A percentile compares a stretch with the other conserved stretches of the same genome.
Evolutionary conservation across 495 filamentous ascomycete genomes (phyloP).

Genomic region (Penicillium chermesinum): DNA sequence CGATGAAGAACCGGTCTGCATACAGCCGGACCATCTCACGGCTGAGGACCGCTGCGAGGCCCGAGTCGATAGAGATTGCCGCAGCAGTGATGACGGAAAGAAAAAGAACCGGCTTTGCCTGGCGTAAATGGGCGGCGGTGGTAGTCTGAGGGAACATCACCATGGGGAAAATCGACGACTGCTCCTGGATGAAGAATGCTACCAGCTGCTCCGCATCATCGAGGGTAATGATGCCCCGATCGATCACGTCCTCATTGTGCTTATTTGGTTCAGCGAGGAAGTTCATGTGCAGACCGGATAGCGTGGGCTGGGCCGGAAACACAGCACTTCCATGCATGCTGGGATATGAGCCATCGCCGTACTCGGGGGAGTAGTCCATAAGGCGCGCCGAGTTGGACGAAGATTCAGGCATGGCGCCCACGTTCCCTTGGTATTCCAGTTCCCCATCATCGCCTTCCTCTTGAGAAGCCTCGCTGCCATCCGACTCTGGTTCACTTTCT

Average conservation of each 20-base stretch:
- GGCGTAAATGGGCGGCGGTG: constrained; percentile 38
- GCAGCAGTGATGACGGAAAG: constrained; percentile 47
- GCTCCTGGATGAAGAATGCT: constrained; percentile 38
- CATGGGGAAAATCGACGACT: constrained; percentile 39
- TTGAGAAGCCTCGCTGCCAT: constrained; percentile 22
- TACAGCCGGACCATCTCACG: constrained; percentile 44
- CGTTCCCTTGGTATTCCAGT: constrained; percentile 12
- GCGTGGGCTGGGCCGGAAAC: constrained; percentile 12
- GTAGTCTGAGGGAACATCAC: constrained; percentile 34
- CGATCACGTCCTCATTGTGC: constrained; percentile 35
- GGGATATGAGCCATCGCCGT: constrained; percentile 16
- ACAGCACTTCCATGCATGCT: constrained; percentile 13
- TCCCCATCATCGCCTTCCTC: constrained; percentile 21
- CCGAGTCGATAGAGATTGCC: constrained; percentile 35
- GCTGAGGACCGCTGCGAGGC: constrained; percentile 41
- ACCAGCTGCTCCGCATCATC: constrained; percentile 41
- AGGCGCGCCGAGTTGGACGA: constrained; percentile 18
- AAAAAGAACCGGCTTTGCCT: constrained; percentile 45
- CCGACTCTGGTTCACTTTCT: constrained; percentile 31
- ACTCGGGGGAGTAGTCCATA: constrained; percentile 28
- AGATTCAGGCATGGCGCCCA: constrained; percentile 18
- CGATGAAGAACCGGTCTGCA: constrained; percentile 43
- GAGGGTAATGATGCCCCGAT: constrained; percentile 43
- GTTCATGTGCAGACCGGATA: constrained; percentile 14
- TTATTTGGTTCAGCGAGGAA: constrained; percentile 13